Base-by-base conservation (phyloP, 768 basidiomycete genomes). In the Rhodotorula sphaerocarpa region DNA sequence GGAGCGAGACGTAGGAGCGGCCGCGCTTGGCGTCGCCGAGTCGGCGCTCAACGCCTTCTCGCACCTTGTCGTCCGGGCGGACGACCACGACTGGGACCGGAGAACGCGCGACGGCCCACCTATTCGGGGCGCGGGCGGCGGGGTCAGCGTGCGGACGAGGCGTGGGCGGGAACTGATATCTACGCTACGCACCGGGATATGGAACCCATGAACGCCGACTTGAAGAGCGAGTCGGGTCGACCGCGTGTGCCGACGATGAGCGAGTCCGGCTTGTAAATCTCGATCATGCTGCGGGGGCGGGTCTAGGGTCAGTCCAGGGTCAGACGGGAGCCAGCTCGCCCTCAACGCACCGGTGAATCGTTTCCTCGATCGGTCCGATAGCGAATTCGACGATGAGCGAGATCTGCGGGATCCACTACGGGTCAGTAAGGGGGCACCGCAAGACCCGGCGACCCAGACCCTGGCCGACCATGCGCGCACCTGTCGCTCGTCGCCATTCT, bases 71-170 rank as follows among this genome's bases (percentile, higher is more conserved):
- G 23, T 71, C 76, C 23, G 71, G 75, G 57, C 90, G 81, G 45
- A 97, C 91, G 55, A 97, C 93, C 65, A 97, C 90, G 70, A 95
- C 88, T 3, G 93, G 93, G 0, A 99, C 90, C 2, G 93, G 90
- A 1, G 90, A 91, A 72, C 88, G 90, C 23, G 87, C 86, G 46
- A 95, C 82, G 65, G 87, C 89, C 73, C 88, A 87, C 68, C 84
- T 86, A 63, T 53, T 71, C 4, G n/a, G 36, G 18, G 31, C 16
- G 14, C 20, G 21, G 11, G 27, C n/a, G n/a, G n/a, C n/a, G n/a
- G n/a, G n/a, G n/a, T n/a, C n/a, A n/a, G n/a, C n/a, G n/a, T n/a
- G n/a, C n/a, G n/a, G n/a, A n/a, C n/a, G n/a, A n/a, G n/a, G n/a
- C n/a, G n/a, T n/a, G n/a, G n/a, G n/a, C n/a, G n/a, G n/a, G n/a